Evolutionary conservation across 2,329 filamentous ascomycete genomes (phyloP), one percentile per base, ranked within the genome.

Genomic region (Xylaria sp.): DNA sequence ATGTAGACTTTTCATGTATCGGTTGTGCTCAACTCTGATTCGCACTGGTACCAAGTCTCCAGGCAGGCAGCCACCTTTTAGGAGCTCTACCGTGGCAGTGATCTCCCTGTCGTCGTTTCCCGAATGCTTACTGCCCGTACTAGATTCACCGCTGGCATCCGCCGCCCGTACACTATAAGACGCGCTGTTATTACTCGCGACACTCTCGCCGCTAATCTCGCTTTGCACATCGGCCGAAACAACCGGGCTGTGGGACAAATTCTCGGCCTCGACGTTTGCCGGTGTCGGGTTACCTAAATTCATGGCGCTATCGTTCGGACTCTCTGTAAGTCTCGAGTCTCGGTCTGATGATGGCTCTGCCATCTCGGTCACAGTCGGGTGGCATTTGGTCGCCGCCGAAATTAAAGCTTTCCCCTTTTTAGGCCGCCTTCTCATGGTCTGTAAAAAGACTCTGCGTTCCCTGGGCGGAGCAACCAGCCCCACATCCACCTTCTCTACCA

Each of bases 1-100:
- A 74, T 95, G 92, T 81, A 97, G 86, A 78, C 94, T 98, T 82
- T 95, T 93, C 76, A 98, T 89, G 66, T 90, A 88, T 79, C 97
- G 97, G 68, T 92, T 95, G 78, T 98, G 96, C 71, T 93, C 91
- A 68, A 99, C 90, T 0, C 87, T 90, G 61, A 98, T 90, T 75
- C 89, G 91, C 63, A 98, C 87, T 0, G 93, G 90, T 51, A 98
- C 85, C 27, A 88, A 88, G 74, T 98, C 96, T 18, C 96, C 96
- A 0, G 94, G 91, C 16, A 98, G 84, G 77, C 92, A 97, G 21
- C 94, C 96, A 13, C 92, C 92, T 77, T 91, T 93, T 37, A 92
- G 83, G 25, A 97, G 84, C 78, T 97, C 93, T 62, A 97, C 90
- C 0, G 91, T 95, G 1, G 94, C 93, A 1, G 92, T 97, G 64